Evolutionary conservation across 192 early-diverging fungal species (phyloP), one percentile per base, ranked within the genome.

Genomic region (Coemansia guatemalensis): DNA sequence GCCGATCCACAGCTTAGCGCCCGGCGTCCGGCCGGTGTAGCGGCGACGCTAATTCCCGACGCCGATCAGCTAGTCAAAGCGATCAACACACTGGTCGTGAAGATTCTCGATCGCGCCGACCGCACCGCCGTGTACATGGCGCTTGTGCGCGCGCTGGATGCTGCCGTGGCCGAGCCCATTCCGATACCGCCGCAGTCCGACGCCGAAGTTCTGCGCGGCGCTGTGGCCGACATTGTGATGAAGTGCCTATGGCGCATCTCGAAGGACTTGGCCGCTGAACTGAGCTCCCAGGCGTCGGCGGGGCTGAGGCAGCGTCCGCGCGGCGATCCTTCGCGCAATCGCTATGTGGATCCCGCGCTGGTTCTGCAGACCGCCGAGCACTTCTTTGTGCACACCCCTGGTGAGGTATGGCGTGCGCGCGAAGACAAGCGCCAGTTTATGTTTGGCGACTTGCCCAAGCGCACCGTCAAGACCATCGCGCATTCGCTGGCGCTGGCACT

Each of bases 231-330:
- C 68, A 73, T 97, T 30, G 87, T 92, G 18, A 95, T 97, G 92
- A 95, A 94, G 73, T 99, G 97, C 57, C 64, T 99, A 48, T 99
- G 97, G 97, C 95, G 96, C 56, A 68, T 97, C 30, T 90, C 95
- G 25, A 98, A 97, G 80, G 72, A 87, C 5, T 81, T 99, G 53
- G 84, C 90, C 27, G 75, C 88, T 29, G 87, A 93, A 25, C 60
- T 96, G 3, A 44, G 39, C 39, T 17, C 39, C 9, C 39, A 44
- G 39, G 39, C 39, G 3, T 17, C 39, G 39, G 39, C 12, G 1
- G 39, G 39, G 39, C 3, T 44, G 39, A 12, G 9, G 12, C 39
- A 11, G 39, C 39, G 39, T 44, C 39, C 39, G 39, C 39, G 39
- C 3, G 39, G 39, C 39, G 39, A 44, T 17, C 39, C 39, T 12